Percentiles rank a stretch among this genome's conserved stretches.
Evolutionary conservation across 768 basidiomycete genomes (phyloP).

Genomic region (Hysterangium stoloniferum): DNA sequence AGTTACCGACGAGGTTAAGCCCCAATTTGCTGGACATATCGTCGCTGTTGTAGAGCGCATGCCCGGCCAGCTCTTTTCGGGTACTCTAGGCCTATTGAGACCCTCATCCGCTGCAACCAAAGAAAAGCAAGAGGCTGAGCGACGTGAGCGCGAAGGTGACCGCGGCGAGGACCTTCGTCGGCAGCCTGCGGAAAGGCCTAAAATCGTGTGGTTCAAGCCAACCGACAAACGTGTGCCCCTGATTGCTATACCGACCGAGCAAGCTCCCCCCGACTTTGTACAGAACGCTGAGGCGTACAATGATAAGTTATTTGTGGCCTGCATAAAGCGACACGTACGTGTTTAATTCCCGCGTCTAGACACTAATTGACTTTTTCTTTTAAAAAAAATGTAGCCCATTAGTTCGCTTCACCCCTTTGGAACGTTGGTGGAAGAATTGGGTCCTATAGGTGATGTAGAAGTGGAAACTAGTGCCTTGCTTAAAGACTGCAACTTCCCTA

Average conservation of each 20-base stretch:
- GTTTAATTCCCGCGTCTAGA: conserved; percentile 18
- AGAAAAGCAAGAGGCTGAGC: conserved; percentile 97
- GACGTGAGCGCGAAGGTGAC: conserved; percentile 94
- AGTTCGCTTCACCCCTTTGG: conserved; percentile 98
- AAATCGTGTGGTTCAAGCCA: conserved; percentile 99
- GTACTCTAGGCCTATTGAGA: conserved; percentile 88
- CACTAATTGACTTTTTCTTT: conserved; percentile 21
- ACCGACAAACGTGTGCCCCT: conserved; percentile 98
- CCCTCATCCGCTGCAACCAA: conserved; percentile 97
- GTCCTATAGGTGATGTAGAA: conserved; percentile 96
- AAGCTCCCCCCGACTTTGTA: conserved; percentile 93
- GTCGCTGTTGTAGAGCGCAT: conserved; percentile 99
- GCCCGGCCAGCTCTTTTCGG: conserved; percentile 98
- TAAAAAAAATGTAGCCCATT: conserved; percentile 80
- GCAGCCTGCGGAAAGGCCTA: conserved; percentile 78
- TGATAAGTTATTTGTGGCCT: conserved; percentile 90
- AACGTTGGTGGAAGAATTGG: conserved; percentile 94
- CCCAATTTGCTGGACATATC: conserved; percentile 97
- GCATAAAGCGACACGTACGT: conserved; percentile 94
- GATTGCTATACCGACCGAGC: conserved; percentile 98
- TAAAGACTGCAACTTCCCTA: conserved; percentile 99
- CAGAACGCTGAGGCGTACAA: conserved; percentile 89
- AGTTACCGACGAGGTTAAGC: conserved; percentile 96
- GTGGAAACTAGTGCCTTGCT: conserved; percentile 95
- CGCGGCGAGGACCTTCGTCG: conserved; percentile 77